Evolutionary conservation across 2,329 filamentous ascomycete genomes (phyloP).

Genomic region (Monosporascus sp.): DNA sequence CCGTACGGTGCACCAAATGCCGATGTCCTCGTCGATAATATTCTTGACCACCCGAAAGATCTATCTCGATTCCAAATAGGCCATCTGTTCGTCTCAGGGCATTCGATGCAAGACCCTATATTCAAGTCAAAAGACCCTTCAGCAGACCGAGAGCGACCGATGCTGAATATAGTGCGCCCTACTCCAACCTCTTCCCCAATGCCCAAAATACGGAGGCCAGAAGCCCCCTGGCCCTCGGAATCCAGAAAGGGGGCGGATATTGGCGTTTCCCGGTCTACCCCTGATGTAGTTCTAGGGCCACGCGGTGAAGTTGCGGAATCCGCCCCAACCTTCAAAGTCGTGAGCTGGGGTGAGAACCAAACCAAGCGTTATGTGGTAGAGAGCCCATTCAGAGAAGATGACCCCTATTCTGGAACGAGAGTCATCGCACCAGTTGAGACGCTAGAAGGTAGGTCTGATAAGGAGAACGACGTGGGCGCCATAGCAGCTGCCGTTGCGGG

Average conservation of each 20-base stretch:
- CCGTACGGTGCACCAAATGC: slow-evolving; percentile 55
- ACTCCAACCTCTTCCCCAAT: slow-evolving; percentile 51
- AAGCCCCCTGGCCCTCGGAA: slow-evolving; percentile 10
- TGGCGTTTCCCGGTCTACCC: slow-evolving; percentile 10
- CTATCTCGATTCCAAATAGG: slow-evolving; percentile 32
- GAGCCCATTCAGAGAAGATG: slow-evolving; percentile 43
- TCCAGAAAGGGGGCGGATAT: slow-evolving; percentile 7
- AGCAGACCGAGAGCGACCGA: slow-evolving; percentile 49
- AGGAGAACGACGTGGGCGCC: slow-evolving; percentile 45
- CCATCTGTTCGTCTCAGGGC: slow-evolving; percentile 13
- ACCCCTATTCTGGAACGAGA: slow-evolving; percentile 24
- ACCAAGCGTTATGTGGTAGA: slow-evolving; percentile 60
- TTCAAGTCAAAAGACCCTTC: slow-evolving; percentile 48
- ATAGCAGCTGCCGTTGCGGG: slow-evolving; percentile 45
- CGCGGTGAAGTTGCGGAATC: slow-evolving; percentile 39
- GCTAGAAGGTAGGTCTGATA: slow-evolving; percentile 27
- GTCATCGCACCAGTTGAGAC: slow-evolving; percentile 23
- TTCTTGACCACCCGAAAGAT: slow-evolving; percentile 47
- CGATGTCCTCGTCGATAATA: slow-evolving; percentile 58
- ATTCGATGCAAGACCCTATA: slow-evolving; percentile 21
- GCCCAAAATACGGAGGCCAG: slow-evolving; percentile 34
- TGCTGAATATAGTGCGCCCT: slow-evolving; percentile 56
- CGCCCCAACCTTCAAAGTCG: slow-evolving; percentile 46
- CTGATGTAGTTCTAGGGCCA: slow-evolving; percentile 34
- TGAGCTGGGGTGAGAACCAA: slow-evolving; percentile 61